phyloP scores from a whole-genome alignment of 306 rosid species.

The Gynostemma pentaphyllum region DNA sequence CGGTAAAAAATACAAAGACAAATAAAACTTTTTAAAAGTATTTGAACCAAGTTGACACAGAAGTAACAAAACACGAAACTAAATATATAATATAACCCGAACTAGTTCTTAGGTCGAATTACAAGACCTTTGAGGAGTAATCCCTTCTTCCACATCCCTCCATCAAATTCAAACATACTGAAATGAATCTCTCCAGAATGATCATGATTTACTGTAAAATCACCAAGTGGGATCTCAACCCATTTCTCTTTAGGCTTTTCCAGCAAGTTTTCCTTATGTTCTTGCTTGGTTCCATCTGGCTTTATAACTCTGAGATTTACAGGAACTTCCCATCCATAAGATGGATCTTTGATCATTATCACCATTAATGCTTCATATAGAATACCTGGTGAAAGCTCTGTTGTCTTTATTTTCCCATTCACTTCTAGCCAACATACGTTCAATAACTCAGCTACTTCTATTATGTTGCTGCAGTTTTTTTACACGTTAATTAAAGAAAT shows the following conservation, averaged over 20 bases:
- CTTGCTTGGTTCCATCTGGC: slow-evolving; percentile 44
- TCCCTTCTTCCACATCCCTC: slow-evolving; percentile 62
- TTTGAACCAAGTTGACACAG: too few species aligned
- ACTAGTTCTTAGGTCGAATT: slow-evolving; percentile 35
- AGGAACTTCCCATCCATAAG: slow-evolving; percentile 55
- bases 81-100: too few species aligned
- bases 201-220: slow-evolving; percentile 23
- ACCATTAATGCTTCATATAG: slow-evolving; percentile 35
- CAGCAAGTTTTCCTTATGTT: slow-evolving; percentile 22
- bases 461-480: slow-evolving; percentile 30
- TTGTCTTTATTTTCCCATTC: slow-evolving; percentile 42
- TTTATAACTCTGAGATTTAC: slow-evolving; percentile 39
- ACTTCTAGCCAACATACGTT: slow-evolving; percentile 68
- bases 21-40: too few species aligned
- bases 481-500: not conserved
- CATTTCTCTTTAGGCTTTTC: slow-evolving; percentile 23
- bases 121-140: slow-evolving; percentile 45
- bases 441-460: slow-evolving; percentile 45
- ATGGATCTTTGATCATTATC: slow-evolving; percentile 38
- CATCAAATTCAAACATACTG: slow-evolving; percentile 39
- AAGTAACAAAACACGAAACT: too few species aligned
- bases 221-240: slow-evolving; percentile 50
- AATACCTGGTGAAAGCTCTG: slow-evolving; percentile 43
- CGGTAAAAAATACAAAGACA: too few species aligned
- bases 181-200: slow-evolving; percentile 35